Evolutionary conservation across 2,329 filamentous ascomycete genomes (phyloP).

Genomic region (Diplodia sapinea): DNA sequence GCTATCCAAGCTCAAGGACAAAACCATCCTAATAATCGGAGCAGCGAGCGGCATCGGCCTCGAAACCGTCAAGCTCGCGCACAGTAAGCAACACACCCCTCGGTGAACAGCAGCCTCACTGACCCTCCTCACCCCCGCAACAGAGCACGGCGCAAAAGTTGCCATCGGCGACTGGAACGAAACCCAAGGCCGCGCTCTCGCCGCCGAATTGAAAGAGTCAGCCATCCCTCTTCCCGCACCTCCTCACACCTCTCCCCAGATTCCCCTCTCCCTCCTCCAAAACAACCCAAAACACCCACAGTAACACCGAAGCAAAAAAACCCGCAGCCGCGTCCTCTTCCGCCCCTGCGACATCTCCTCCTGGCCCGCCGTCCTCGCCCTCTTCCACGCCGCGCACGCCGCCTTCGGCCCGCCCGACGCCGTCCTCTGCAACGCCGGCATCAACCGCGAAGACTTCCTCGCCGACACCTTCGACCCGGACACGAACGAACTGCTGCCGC

Average conservation of each 20-base stretch:
- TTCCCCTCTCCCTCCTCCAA: too few species aligned
- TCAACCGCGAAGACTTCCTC: slow-evolving; percentile 31
- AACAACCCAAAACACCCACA: too few species aligned
- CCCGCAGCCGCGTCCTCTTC: slow-evolving; percentile 13
- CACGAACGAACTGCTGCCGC: slow-evolving; percentile 32
- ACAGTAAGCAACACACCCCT: slow-evolving; percentile 30
- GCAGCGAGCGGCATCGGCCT: slow-evolving; percentile 38
- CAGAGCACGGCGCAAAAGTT: slow-evolving; percentile 37
- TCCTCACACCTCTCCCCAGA: too few species aligned
- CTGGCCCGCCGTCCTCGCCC: slow-evolving; percentile 20
- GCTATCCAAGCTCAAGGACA: slow-evolving; percentile 31
- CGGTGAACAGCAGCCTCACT: neutral
- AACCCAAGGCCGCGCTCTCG: slow-evolving; percentile 31
- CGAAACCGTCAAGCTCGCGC: slow-evolving; percentile 35
- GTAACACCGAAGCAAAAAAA: neutral
- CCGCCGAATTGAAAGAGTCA: slow-evolving; percentile 29
- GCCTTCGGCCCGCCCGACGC: slow-evolving; percentile 30
- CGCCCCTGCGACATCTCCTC: slow-evolving; percentile 15
- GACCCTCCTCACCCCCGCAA: neutral
- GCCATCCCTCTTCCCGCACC: too few species aligned
- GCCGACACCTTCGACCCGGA: slow-evolving; percentile 31
- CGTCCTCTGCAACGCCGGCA: slow-evolving; percentile 32
- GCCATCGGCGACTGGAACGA: slow-evolving; percentile 37
- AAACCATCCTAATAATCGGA: slow-evolving; percentile 37
- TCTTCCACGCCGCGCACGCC: slow-evolving; percentile 22